Conservation (phyloP, 192 early-diverging fungal species). For the Mortierella claussenii region DNA sequence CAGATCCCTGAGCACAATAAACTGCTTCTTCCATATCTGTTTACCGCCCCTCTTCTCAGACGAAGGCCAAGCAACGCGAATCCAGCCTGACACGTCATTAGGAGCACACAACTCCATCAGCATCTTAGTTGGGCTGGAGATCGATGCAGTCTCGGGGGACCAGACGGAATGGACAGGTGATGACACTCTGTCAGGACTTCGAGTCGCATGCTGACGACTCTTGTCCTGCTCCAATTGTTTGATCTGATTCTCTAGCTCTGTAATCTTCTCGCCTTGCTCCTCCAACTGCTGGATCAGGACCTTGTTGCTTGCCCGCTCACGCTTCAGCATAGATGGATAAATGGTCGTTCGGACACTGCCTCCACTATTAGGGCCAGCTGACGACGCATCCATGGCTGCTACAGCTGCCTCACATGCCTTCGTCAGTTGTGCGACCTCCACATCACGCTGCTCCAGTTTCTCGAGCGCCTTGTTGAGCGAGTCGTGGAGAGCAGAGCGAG, state of each 20-base stretch:
- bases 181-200: constrained; percentile 34
- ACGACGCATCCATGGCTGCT: constrained; percentile 32
- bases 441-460: constrained; percentile 27
- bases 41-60: constrained; percentile 31
- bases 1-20: constrained; percentile 35
- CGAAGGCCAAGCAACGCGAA: constrained; percentile 40
- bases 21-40: constrained; percentile 51
- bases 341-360: constrained; percentile 46
- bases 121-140: constrained; percentile 37
- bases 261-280: constrained; percentile 53
- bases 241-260: constrained; percentile 41
- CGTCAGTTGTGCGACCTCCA: constrained; percentile 35
- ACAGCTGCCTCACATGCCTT: constrained; percentile 41
- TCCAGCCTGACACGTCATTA: constrained; percentile 43
- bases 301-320: constrained; percentile 50
- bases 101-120: constrained; percentile 43
- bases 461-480: constrained; percentile 18
- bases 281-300: constrained; percentile 44
- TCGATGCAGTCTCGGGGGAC: constrained; percentile 7
- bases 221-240: constrained; percentile 41
- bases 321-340: constrained; percentile 48
- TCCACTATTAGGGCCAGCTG: constrained; percentile 7
- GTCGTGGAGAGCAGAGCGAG: constrained; percentile 3
- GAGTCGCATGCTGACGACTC: constrained; percentile 22
- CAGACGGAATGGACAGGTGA: constrained; percentile 34